Conservation (phyloP, 1,284 basidiomycete species). For the Trichosporon coremiiforme region DNA sequence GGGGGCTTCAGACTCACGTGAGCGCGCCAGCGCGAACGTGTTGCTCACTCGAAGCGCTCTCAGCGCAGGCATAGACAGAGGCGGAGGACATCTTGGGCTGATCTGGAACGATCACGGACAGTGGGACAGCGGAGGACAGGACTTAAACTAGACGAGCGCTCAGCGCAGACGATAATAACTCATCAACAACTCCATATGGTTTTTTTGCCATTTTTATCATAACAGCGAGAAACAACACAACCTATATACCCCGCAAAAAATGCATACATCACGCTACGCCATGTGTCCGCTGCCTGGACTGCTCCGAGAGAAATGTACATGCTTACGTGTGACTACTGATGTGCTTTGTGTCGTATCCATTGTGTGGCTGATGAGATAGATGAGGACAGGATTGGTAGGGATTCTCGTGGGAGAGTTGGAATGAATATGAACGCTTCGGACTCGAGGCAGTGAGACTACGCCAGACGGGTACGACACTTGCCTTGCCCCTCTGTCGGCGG, state of each 20-base stretch:
- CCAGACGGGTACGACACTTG: neutral
- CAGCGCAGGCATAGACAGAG: neutral
- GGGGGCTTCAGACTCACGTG: too few species aligned
- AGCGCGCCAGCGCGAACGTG: too few species aligned
- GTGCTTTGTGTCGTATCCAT: neutral
- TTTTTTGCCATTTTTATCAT: slow-evolving; percentile 15
- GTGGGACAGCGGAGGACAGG: neutral
- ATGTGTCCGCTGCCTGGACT: too few species aligned
- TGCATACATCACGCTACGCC: slow-evolving; percentile 14
- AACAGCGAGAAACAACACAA: slow-evolving; percentile 7
- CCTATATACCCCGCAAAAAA: slow-evolving; percentile 10
- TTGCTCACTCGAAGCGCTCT: too few species aligned
- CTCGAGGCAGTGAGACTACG: neutral
- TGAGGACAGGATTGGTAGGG: neutral
- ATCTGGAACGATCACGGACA: neutral
- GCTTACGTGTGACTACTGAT: neutral
- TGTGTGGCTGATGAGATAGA: neutral
- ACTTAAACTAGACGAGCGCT: neutral
- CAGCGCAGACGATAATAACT: slow-evolving; percentile 7
- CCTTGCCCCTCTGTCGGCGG: neutral
- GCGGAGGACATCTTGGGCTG: neutral
- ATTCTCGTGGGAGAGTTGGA: neutral
- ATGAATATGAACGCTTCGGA: neutral
- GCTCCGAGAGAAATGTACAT: neutral
- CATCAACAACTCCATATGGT: neutral